Evolutionary conservation across 352 stramenopile genomes (phyloP), one percentile per base, ranked within the genome.

Genomic region (Phytophthora sansomeana): DNA sequence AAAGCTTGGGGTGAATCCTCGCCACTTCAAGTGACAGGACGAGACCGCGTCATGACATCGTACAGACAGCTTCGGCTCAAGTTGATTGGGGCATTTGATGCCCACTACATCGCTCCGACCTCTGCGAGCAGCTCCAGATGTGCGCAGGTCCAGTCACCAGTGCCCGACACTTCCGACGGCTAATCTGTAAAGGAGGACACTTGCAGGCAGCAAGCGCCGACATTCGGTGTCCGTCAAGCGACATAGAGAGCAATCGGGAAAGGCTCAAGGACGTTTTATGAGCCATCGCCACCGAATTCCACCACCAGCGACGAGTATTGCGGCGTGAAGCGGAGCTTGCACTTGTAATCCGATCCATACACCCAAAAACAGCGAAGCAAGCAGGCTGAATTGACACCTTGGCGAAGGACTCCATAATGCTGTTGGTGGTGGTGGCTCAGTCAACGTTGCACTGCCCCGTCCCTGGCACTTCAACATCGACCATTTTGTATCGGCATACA

Each of bases 31-130:
- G 35, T 51, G 42, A 52, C 49, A 14, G 32, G 46, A 10, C 17
- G 54, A 51, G 52, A 24, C 58, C 14, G 4, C 38, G 17, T 67
- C 50, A 61, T 67, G 41, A 24, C 42, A 67, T 67, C 59, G 59
- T 67, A 62, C 59, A 46, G 59, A 24, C 59, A 67, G 39, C 33
- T n/a, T 24, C 39, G 3, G 19, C 30, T 55, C 29, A 39, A 11
- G 32, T 42, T 24, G 21, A 24, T 24, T 24, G 17, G 8, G 29
- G n/a, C n/a, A n/a, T n/a, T n/a, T n/a, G n/a, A 28, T 42, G 29
- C 13, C 30, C n/a, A 39, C 21, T 24, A 24, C 21, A 24, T 24
- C 21, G 21, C 21, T 53, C 47, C 14, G 47, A 53, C 17, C 16
- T 5, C 14, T n/a, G 6, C 8, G 38, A 11, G 10, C 38, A 32